A percentile compares a stretch with the other conserved stretches of the same genome.
Evolutionary conservation across 257 asterid species (phyloP).

Genomic region (Solanum chiquidenum): DNA sequence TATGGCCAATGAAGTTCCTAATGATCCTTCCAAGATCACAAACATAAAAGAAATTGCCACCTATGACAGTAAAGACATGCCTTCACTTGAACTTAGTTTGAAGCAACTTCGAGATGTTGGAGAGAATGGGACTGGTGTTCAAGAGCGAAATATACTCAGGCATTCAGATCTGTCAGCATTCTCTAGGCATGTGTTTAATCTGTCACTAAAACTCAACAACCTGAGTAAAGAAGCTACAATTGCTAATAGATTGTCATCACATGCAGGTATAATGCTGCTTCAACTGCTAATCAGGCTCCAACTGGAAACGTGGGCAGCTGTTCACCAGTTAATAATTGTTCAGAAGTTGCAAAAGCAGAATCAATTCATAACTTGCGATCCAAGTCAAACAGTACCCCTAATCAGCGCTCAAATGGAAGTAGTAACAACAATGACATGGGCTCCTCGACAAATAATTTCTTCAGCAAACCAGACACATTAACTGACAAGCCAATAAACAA

Average conservation of each 20-base stretch:
- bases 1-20: conserved; percentile 11
- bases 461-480: conserved; percentile 15
- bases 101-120: conserved; percentile 20
- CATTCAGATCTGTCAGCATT: conserved; percentile 43
- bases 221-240: neutral
- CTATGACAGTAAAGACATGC: conserved; percentile 16
- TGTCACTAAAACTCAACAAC: neutral
- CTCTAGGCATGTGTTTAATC: conserved; percentile 20
- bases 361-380: conserved; percentile 21
- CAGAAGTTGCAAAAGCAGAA: conserved; percentile 32
- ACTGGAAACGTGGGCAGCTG: conserved; percentile 38
- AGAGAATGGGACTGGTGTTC: conserved; percentile 20
- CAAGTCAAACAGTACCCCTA: conserved; percentile 28
- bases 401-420: conserved; percentile 35
- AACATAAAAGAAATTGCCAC: conserved; percentile 9
- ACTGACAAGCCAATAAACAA: conserved; percentile 8
- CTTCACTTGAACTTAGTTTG: conserved; percentile 28
- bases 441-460: conserved; percentile 34
- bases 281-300: conserved; percentile 27
- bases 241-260: neutral
- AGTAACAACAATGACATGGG: conserved; percentile 42
- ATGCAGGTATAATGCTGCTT: conserved; percentile 30
- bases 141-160: conserved; percentile 28
- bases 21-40: conserved; percentile 10
- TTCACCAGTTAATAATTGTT: conserved; percentile 30